Percentiles rank a stretch among this genome's conserved stretches.
These are phyloP conservation scores for Lagerstroemia speciosa DNA, from an alignment of 345 rosid species.

Conservation along the genomic window DNA sequence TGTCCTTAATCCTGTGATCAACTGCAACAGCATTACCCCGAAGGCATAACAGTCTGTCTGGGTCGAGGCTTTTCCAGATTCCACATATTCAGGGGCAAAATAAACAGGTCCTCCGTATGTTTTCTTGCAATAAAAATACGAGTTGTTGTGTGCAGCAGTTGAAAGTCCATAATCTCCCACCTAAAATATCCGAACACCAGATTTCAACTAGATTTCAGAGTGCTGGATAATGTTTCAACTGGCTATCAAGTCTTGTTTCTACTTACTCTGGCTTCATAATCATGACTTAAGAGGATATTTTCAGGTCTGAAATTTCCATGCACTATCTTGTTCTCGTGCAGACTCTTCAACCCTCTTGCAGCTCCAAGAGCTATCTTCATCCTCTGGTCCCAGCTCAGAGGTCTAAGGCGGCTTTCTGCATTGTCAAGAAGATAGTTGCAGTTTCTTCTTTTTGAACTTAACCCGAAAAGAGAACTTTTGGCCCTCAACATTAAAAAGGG, in stretches of 20 bases:
- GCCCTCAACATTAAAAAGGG: too few species aligned
- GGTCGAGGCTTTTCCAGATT: conserved; percentile 46
- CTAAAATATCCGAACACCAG: conserved; percentile 12
- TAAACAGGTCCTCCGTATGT: conserved; percentile 43
- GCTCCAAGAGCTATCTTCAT: conserved; percentile 54
- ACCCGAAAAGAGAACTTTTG: too few species aligned
- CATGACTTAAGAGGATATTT: conserved; percentile 59
- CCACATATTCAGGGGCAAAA: conserved; percentile 66
- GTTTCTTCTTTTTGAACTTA: too few species aligned
- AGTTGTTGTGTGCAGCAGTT: conserved; percentile 28
- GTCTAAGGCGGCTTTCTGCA: conserved; percentile 36
- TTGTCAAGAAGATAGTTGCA: neutral
- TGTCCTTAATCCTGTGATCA: conserved; percentile 52
- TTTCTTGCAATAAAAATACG: conserved; percentile 39
- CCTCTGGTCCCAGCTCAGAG: conserved; percentile 48
- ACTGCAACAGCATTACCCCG: conserved; percentile 54
- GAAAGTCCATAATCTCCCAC: conserved; percentile 68
- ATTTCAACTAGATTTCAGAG: neutral
- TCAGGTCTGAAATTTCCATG: conserved; percentile 61
- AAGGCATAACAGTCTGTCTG: conserved; percentile 64
- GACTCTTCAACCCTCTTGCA: conserved; percentile 45
- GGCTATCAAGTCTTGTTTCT: neutral
- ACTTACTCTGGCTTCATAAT: conserved; percentile 43
- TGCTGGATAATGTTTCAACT: neutral
- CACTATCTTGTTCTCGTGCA: conserved; percentile 47